Evolutionary conservation across 2,329 filamentous ascomycete species (phyloP).

Genomic region (Lachnellula occidentalis): DNA sequence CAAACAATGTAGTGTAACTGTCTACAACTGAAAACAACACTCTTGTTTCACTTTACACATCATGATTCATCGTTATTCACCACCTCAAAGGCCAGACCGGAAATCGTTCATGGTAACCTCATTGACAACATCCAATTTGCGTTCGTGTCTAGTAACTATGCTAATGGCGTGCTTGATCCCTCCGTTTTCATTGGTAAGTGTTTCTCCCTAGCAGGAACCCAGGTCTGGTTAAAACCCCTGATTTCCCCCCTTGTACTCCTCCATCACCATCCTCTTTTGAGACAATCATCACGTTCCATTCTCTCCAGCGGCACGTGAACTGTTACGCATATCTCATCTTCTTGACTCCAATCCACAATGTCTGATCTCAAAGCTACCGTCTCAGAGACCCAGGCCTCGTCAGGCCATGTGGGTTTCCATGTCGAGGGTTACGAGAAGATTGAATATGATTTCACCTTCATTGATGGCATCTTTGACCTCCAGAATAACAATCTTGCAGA

Average conservation of each 20-base stretch:
- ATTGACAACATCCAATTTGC: too few relatives aligned
- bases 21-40: too few relatives aligned
- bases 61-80: too few relatives aligned
- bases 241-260: background rate
- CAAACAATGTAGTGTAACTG: too few relatives aligned
- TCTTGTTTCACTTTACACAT: too few relatives aligned
- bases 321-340: background rate
- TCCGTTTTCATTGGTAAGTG: too few relatives aligned
- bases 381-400: constrained; percentile 47
- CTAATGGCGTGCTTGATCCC: too few relatives aligned
- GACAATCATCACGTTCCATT: too few relatives aligned
- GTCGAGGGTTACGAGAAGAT: constrained; percentile 73
- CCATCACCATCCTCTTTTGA: background rate
- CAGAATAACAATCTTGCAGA: constrained; percentile 56
- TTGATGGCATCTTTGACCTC: constrained; percentile 61
- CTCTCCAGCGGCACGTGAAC: background rate
- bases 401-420: constrained; percentile 50
- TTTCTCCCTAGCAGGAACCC: too few relatives aligned
- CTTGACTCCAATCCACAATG: constrained; percentile 39
- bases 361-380: constrained; percentile 66
- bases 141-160: too few relatives aligned
- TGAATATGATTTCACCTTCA: constrained; percentile 68
- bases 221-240: background rate
- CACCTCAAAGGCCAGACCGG: too few relatives aligned
- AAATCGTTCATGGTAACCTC: too few relatives aligned